A percentile compares a stretch with the other conserved stretches of the same genome.
These are phyloP conservation scores for Coriolopsis trogii DNA, from an alignment of 1,284 basidiomycete genomes.

Conservation along the genomic window DNA sequence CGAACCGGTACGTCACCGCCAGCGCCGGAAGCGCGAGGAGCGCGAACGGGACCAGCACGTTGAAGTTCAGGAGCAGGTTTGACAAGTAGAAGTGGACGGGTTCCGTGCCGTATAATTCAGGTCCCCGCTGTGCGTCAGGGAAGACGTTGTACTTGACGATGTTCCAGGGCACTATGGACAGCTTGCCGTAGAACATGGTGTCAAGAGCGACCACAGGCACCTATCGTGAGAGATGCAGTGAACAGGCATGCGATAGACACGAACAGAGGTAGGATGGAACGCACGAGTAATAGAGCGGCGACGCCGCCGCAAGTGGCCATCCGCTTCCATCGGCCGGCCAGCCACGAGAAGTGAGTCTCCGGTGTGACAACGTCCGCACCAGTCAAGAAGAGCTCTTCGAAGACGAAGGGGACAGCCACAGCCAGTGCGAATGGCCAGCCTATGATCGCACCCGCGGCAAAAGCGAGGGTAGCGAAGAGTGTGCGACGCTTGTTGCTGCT, in stretches of 20 bases:
- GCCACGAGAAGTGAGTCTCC: conserved; percentile 55
- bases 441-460: conserved; percentile 85
- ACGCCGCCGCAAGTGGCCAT: conserved; percentile 59
- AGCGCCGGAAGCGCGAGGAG: conserved; percentile 81
- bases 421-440: conserved; percentile 97
- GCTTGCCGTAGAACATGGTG: conserved; percentile 84
- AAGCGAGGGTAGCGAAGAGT: conserved; percentile 65
- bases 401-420: conserved; percentile 85
- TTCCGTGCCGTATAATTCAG: conserved; percentile 92
- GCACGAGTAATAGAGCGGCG: conserved; percentile 70
- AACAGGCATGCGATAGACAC: neutral
- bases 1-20: conserved; percentile 73
- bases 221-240: conserved; percentile 30
- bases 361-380: conserved; percentile 73
- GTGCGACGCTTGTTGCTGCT: conserved; percentile 57
- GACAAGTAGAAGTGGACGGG: conserved; percentile 83
- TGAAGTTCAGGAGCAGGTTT: conserved; percentile 94
- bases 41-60: conserved; percentile 82
- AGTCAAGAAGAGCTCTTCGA: conserved; percentile 87
- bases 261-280: conserved; percentile 31
- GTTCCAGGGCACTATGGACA: conserved; percentile 88
- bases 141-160: conserved; percentile 95
- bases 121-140: conserved; percentile 74
- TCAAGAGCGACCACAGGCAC: conserved; percentile 83
- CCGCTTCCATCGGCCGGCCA: conserved; percentile 61